Percentiles rank a stretch among this genome's conserved stretches.
Conservation (phyloP, 305 asterid species). For the Withania somnifera region DNA sequence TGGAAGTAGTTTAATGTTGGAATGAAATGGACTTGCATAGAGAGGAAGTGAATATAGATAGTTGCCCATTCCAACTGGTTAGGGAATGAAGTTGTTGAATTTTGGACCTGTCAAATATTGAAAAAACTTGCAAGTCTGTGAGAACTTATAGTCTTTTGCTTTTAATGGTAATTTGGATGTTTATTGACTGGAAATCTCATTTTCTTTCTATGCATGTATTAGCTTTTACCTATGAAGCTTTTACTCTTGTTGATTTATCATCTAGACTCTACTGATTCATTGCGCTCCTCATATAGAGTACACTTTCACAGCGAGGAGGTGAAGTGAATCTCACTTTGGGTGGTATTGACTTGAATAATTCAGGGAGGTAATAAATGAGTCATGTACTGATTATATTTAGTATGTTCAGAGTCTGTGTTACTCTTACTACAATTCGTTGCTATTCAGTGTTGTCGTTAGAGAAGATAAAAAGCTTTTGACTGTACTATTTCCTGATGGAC, state of each 20-base stretch:
- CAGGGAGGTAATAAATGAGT: constrained; percentile 64
- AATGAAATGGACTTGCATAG: not conserved
- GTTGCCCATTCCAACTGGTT: not conserved
- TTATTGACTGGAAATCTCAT: not conserved
- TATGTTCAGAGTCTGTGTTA: not conserved
- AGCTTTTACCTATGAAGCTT: not conserved
- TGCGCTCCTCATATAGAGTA: constrained; percentile 38
- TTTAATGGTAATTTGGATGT: not conserved
- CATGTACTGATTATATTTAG: not conserved
- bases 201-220: not conserved
- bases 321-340: constrained; percentile 96
- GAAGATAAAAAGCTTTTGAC: constrained; percentile 94
- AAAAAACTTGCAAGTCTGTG: not conserved
- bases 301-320: constrained; percentile 92
- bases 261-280: not conserved
- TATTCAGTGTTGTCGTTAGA: constrained; percentile 88
- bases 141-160: not conserved
- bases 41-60: not conserved
- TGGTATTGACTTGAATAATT: constrained; percentile 93
- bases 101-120: not conserved
- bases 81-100: not conserved
- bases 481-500: constrained; percentile 96
- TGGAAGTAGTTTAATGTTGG: not conserved
- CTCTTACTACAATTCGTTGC: constrained; percentile 7
- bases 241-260: constrained; percentile 1